These are phyloP conservation scores for Lanmaoa pseudosensibilis DNA, from an alignment of 768 basidiomycete species.

Conservation along the genomic window DNA sequence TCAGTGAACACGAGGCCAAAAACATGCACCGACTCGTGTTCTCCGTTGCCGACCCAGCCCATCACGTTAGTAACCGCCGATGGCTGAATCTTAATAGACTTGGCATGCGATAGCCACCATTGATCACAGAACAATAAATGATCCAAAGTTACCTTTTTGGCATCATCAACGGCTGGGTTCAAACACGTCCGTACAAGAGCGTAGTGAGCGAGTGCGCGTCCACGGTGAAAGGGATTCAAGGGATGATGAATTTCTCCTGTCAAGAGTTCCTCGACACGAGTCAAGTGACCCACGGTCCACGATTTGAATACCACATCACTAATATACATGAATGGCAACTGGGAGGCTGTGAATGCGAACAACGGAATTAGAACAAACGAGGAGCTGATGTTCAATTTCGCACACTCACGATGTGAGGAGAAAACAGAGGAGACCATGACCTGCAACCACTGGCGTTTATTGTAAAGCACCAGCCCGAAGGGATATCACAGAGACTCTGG, in stretches of 20 bases:
- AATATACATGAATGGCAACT: neutral
- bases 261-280: neutral
- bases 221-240: neutral
- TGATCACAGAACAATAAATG: neutral
- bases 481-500: neutral
- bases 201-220: neutral
- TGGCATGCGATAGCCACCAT: neutral
- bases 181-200: neutral
- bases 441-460: neutral
- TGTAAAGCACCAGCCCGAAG: neutral
- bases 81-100: neutral
- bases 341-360: neutral
- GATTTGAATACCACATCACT: neutral
- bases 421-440: neutral
- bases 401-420: neutral
- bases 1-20: conserved; percentile 6
- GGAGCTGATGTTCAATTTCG: neutral
- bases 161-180: neutral
- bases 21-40: neutral
- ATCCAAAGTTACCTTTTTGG: neutral
- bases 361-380: neutral
- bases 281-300: neutral
- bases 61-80: neutral
- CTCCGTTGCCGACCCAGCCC: neutral
- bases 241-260: neutral